Evolutionary conservation across 108 stramenopile genomes (phyloP).

Genomic region (Pelagomonas calceolata): DNA sequence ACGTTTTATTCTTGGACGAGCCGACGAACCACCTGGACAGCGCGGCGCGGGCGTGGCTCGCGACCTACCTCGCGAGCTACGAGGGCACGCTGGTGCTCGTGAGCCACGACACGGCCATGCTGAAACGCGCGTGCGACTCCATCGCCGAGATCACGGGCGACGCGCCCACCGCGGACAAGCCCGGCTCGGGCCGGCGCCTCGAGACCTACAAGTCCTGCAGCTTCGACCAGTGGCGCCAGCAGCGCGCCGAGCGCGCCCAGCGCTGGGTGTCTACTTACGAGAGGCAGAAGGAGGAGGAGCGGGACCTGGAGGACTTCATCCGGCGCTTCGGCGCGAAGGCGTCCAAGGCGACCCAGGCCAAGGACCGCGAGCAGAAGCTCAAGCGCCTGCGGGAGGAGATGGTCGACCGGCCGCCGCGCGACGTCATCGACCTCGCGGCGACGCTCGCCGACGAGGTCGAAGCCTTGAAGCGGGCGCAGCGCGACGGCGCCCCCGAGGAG

Average conservation of each 20-base stretch:
- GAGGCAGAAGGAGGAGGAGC: slow-evolving; percentile 65
- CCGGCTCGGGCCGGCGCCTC: slow-evolving; percentile 13
- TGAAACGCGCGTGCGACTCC: slow-evolving; percentile 55
- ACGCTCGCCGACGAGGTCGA: neutral
- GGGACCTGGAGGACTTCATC: slow-evolving; percentile 69
- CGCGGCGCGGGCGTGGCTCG: slow-evolving; percentile 64
- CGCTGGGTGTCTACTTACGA: slow-evolving; percentile 55
- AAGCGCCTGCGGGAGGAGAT: slow-evolving; percentile 65
- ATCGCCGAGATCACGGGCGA: slow-evolving; percentile 64
- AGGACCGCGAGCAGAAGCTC: slow-evolving; percentile 72
- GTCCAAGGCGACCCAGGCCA: slow-evolving; percentile 71
- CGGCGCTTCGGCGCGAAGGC: slow-evolving; percentile 72
- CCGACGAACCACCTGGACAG: slow-evolving; percentile 69
- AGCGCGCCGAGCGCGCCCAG: slow-evolving; percentile 27
- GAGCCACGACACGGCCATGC: slow-evolving; percentile 64
- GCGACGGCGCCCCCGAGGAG: neutral
- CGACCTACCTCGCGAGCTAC: slow-evolving; percentile 62
- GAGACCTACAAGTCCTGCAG: slow-evolving; percentile 31
- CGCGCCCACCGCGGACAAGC: neutral
- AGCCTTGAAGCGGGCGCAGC: neutral
- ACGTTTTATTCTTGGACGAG: slow-evolving; percentile 69
- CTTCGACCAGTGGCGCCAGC: slow-evolving; percentile 22
- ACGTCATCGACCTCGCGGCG: neutral
- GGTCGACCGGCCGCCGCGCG: slow-evolving; percentile 39
- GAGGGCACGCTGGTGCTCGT: slow-evolving; percentile 68